Base-by-base conservation (phyloP, 805 yeast species). In the Suhomyces tanzawaensis region DNA sequence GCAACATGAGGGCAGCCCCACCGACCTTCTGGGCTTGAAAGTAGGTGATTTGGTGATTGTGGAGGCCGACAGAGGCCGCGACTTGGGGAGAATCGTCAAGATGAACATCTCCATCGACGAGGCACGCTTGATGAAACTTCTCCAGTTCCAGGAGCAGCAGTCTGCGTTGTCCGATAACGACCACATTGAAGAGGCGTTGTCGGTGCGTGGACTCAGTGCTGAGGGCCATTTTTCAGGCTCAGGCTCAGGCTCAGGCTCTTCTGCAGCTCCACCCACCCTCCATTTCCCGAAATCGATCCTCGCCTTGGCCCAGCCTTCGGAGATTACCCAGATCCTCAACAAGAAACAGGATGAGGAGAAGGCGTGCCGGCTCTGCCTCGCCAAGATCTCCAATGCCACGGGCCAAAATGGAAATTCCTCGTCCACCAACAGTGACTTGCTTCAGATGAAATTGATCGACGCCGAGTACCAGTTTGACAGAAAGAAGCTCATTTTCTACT, bases 401-500 rank as follows among this genome's bases (percentile, higher is more conserved):
- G 51, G 34, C 21, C 29, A 40, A 31, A n/a, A 41, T 19, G 36
- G 29, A 7, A 19, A 17, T 7, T 14, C 30, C 14, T 8, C 30
- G 4, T 14, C 36, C 12, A 16, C 29, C 7, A 25, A 16, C 23
- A n/a, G 29, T 7, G 56, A 39, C 54, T 74, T 49, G 68, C 70
- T 53, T 63, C 64, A 64, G 42, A 66, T 85, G 70, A 76, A 76
- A 49, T 72, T 85, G 34, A 69, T 84, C 46, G 85, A 81, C 55
- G 83, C 87, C 1, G 95, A 85, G 58, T 85, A 82, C 59, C 95
- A 85, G 60, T 85, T 82, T 59, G 93, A 85, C 57, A 76, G 85
- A 41, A 82, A 83, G 55, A 85, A 85, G 49, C 68, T 85, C 44
- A 85, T 83, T 5, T 81, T 85, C 49, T 85, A 83, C 59, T 57